These are phyloP conservation scores for Neurospora sp. DNA, from an alignment of 495 filamentous ascomycete genomes.

Conservation along the genomic window DNA sequence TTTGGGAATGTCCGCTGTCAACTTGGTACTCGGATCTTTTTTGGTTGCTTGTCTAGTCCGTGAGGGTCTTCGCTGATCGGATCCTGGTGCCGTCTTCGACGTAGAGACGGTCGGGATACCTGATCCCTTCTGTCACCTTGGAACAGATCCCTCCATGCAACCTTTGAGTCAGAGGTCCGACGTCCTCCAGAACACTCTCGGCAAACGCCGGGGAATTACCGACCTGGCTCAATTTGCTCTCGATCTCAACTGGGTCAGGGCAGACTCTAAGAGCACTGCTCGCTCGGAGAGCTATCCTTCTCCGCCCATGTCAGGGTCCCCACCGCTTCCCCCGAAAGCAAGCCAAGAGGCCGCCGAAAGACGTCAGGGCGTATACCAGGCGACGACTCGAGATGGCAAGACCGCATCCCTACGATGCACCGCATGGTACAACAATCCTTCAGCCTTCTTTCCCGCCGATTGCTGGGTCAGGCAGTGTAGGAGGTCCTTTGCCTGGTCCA, in stretches of 20 bases:
- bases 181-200: constrained; percentile 40
- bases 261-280: constrained; percentile 57
- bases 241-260: constrained; percentile 56
- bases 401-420: constrained; percentile 27
- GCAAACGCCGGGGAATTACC: constrained; percentile 49
- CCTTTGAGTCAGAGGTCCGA: constrained; percentile 31
- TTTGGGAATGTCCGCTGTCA: constrained; percentile 22
- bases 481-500: constrained; percentile 16
- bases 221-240: constrained; percentile 59
- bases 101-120: constrained; percentile 18
- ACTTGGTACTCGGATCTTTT: constrained; percentile 14
- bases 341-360: constrained; percentile 49
- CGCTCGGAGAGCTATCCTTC: constrained; percentile 58
- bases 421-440: constrained; percentile 16
- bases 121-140: constrained; percentile 15
- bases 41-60: constrained; percentile 15
- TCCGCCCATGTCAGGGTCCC: constrained; percentile 80
- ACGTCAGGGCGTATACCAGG: constrained; percentile 40
- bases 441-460: constrained; percentile 27
- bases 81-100: constrained; percentile 6
- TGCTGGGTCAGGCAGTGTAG: constrained; percentile 10
- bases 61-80: constrained; percentile 11
- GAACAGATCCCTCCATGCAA: constrained; percentile 37
- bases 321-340: constrained; percentile 55
- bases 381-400: constrained; percentile 36